Evolutionary conservation across 2,329 filamentous ascomycete species (phyloP).

Genomic region (Cephalotrichum gorgonifer): DNA sequence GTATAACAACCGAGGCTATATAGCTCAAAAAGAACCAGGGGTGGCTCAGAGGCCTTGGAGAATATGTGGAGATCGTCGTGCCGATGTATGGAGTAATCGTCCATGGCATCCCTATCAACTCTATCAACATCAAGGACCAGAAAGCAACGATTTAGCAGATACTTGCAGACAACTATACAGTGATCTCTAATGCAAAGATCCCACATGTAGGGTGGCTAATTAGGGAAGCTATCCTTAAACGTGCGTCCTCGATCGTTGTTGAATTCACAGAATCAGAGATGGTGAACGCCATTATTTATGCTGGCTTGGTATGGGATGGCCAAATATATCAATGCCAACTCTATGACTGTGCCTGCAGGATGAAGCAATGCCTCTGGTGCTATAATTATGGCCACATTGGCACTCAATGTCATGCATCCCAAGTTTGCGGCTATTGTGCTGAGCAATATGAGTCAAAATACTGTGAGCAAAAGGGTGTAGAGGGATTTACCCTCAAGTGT

Average conservation of each 20-base stretch:
- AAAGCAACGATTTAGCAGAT: slow-evolving; percentile 14
- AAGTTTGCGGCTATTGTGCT: slow-evolving; percentile 15
- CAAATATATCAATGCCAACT: slow-evolving; percentile 13
- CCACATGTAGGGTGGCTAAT: slow-evolving; percentile 16
- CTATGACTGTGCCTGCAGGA: slow-evolving; percentile 14
- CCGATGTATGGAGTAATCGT: slow-evolving; percentile 11
- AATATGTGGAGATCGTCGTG: slow-evolving; percentile 1
- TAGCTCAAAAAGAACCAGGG: no score
- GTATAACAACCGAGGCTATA: slow-evolving; percentile 4
- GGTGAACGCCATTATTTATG: slow-evolving; percentile 15
- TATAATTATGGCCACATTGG: slow-evolving; percentile 13
- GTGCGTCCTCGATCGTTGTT: slow-evolving; percentile 14
- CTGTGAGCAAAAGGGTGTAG: slow-evolving; percentile 11
- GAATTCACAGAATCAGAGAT: slow-evolving; percentile 15
- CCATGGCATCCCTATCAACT: slow-evolving; percentile 14
- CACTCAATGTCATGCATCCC: slow-evolving; percentile 7
- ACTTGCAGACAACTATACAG: slow-evolving; percentile 15
- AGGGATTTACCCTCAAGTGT: slow-evolving; percentile 13
- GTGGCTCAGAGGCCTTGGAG: neutral
- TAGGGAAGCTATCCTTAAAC: slow-evolving; percentile 11
- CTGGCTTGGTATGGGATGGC: slow-evolving; percentile 13
- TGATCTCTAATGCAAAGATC: slow-evolving; percentile 14
- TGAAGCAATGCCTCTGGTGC: slow-evolving; percentile 17
- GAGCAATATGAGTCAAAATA: slow-evolving; percentile 13
- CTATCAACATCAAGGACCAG: slow-evolving; percentile 16